phyloP scores from a whole-genome alignment of 23 red algal species.

The Chondrus crispus region DNA sequence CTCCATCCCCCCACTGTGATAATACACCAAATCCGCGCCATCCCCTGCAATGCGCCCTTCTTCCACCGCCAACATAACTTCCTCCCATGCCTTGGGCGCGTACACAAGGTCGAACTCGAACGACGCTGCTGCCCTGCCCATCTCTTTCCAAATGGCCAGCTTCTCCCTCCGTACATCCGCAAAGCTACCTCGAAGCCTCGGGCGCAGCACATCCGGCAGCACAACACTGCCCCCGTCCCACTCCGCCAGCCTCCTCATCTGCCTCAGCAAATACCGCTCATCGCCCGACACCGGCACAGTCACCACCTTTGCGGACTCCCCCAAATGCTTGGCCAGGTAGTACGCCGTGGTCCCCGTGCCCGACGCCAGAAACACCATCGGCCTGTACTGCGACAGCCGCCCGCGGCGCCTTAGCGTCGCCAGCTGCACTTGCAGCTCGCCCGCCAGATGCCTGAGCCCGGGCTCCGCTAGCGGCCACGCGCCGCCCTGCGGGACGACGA shows the following conservation, averaged over 20 bases:
- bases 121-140: constrained; percentile 16
- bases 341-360: constrained; percentile 80
- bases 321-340: constrained; percentile 59
- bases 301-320: constrained; percentile 27
- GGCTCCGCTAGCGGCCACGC: constrained; percentile 50
- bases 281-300: constrained; percentile 67
- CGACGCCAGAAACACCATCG: constrained; percentile 45
- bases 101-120: constrained; percentile 67
- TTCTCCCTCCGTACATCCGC: constrained; percentile 52
- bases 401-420: background rate
- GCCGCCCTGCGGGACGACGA: constrained; percentile 63
- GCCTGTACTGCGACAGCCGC: background rate
- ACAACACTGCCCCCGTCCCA: background rate
- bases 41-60: constrained; percentile 25
- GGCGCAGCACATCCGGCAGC: constrained; percentile 47
- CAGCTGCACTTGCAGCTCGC: constrained; percentile 27
- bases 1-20: constrained; percentile 49
- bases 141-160: constrained; percentile 47
- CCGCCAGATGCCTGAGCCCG: constrained; percentile 38
- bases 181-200: constrained; percentile 41
- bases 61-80: constrained; percentile 58
- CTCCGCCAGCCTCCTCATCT: constrained; percentile 61
- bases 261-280: constrained; percentile 47
- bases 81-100: constrained; percentile 66
- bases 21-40: constrained; percentile 54